Base-by-base conservation (phyloP, 306 rosid species). In the Vicia faba region DNA sequence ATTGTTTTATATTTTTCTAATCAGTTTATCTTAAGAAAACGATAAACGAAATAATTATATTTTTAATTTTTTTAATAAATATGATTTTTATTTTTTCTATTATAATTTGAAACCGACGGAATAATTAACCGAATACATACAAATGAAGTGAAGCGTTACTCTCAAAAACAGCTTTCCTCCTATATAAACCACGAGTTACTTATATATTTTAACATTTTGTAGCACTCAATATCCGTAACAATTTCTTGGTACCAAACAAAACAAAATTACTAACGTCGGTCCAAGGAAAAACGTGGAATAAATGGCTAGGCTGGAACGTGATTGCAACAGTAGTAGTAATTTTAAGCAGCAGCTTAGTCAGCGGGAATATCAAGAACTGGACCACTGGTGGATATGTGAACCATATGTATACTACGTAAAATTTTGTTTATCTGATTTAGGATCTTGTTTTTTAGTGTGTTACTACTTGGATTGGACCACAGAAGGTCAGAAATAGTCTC, bases 401-500 rank as follows among this genome's bases (percentile, higher is more conserved):
- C 31, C 58, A 51, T 51, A 14, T 48, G n/a, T n/a, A n/a, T n/a
- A n/a, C n/a, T n/a, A 14, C 55, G 50, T 64, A 38, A 3, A 45
- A 57, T 43, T 78, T 48, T 69, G 75, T 64, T 53, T 35, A 36
- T 51, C 1, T 51, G 14, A 60, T 14, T 16, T 2, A 60, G 38
- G 6, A 25, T 72, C 67, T 67, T 61, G 75, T 67, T 64, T 40
- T 33, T 63, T 46, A 60, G 16, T 49, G 31, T 51, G 0, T 49
- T 33, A 33, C 2, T 33, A 33, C 0, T 33, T 33, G 38, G 2
- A 33, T 60, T 71, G 84, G 81, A 75, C 78, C 84, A 76, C 75
- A 45, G 19, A n/a, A n/a, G n/a, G n/a, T n/a, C n/a, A n/a, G n/a
- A 40, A 14, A 59, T 20, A 3, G 61, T 23, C 62, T 16, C 76